A percentile compares a stretch with the other conserved stretches of the same genome.
Conservation (phyloP, 257 asterid genomes). For the Ilex asprella region DNA sequence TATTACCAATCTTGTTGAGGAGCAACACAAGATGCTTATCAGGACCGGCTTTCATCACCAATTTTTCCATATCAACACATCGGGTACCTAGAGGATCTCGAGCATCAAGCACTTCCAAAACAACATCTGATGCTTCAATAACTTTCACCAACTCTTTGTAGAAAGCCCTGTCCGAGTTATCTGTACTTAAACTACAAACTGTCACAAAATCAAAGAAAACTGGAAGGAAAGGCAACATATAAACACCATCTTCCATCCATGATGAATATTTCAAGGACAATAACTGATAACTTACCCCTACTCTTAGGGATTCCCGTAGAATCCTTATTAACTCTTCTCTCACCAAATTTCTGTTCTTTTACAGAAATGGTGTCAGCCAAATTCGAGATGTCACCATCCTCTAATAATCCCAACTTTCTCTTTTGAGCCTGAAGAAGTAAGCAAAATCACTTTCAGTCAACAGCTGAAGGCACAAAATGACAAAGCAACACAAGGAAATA, state of each 20-base stretch:
- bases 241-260: neutral
- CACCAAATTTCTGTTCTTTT: constrained; percentile 33
- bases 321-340: constrained; percentile 21
- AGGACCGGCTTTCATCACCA: constrained; percentile 70
- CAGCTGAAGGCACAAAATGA: neutral
- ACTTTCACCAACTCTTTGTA: constrained; percentile 93
- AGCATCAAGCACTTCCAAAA: constrained; percentile 96
- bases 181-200: constrained; percentile 21
- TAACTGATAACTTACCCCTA: constrained; percentile 37
- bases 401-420: constrained; percentile 75
- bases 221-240: neutral
- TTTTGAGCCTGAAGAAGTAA: constrained; percentile 44
- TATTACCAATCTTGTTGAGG: constrained; percentile 83
- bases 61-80: constrained; percentile 82
- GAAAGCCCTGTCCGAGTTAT: constrained; percentile 69
- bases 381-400: constrained; percentile 39
- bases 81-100: constrained; percentile 97
- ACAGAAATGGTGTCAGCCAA: constrained; percentile 13
- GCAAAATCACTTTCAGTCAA: neutral
- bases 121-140: constrained; percentile 88
- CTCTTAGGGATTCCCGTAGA: constrained; percentile 26
- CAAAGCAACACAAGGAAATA: neutral
- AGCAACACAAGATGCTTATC: constrained; percentile 82
- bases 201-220: constrained; percentile 3
- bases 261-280: neutral